Percentiles rank a stretch among this genome's conserved stretches.
phyloP scores from a whole-genome alignment of 805 yeast genomes.

The Kockiozyma suomiensis region DNA sequence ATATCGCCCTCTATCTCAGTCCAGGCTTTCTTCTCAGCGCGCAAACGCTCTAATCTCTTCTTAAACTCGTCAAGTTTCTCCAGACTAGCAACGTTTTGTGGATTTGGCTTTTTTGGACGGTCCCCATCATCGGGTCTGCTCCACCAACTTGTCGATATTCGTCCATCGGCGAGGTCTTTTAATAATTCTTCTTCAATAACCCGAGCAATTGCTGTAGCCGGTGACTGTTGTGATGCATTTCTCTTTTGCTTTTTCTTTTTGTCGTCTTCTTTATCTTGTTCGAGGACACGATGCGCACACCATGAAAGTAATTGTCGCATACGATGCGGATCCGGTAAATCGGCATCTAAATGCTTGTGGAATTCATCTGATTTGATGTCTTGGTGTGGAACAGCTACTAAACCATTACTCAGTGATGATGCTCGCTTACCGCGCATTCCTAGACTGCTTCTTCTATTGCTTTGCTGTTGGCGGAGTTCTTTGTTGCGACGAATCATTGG shows the following conservation, averaged over 20 bases:
- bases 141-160: conserved; percentile 72
- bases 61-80: conserved; percentile 53
- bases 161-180: conserved; percentile 60
- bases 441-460: conserved; percentile 35
- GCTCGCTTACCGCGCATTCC: conserved; percentile 65
- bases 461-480: conserved; percentile 39
- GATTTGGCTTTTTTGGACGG: conserved; percentile 51
- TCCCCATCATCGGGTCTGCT: conserved; percentile 43
- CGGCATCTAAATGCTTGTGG: conserved; percentile 62
- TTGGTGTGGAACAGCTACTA: conserved; percentile 65
- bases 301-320: conserved; percentile 71
- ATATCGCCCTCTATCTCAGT: conserved; percentile 14
- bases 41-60: conserved; percentile 45
- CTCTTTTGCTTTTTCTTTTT: background rate
- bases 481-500: conserved; percentile 47
- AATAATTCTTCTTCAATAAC: conserved; percentile 66
- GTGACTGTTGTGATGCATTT: background rate
- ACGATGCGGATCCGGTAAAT: conserved; percentile 69
- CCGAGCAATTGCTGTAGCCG: conserved; percentile 47
- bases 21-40: conserved; percentile 33
- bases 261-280: conserved; percentile 36
- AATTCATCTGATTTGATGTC: conserved; percentile 57
- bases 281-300: conserved; percentile 59
- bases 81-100: conserved; percentile 57
- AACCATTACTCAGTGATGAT: conserved; percentile 75